Base-by-base conservation (phyloP, 768 basidiomycete species). In the Rickenella mellea region DNA sequence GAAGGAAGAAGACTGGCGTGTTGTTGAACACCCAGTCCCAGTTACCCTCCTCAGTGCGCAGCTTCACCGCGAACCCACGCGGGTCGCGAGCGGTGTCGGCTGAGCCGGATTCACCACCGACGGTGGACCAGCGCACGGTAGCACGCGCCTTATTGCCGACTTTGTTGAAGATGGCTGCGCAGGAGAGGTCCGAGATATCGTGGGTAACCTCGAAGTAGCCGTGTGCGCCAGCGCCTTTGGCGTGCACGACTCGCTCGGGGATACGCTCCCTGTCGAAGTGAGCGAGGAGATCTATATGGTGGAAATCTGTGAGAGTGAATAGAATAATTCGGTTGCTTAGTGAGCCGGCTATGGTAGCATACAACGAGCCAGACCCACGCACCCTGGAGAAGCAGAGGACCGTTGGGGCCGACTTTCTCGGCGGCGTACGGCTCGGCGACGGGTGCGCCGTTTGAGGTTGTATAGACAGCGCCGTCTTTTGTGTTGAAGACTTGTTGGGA, bases 261-360 rank as follows among this genome's bases (percentile, higher is more conserved):
- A 98, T 94, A 59, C 94, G 84, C 64, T 96, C 92, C 46, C 88
- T 81, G 60, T 89, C 87, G 54, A 93, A 92, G 68, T 94, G 92
- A 12, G 88, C 81, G 48, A 98, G 78, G 38, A 84, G 69, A 64
- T 91, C 89, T 56, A 93, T 82, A 63, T 86, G 79, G 62, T 88
- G 82, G 68, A 89, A 90, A 60, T 91, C 87, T 85, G 42, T 22
- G 14, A 39, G n/a, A 24, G 30, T 12, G 36, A 40, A 47, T 43
- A 46, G 42, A 49, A 56, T 30, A 60, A 45, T 22, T 35, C 20
- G 32, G 10, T 12, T 20, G 14, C 17, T 27, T 43, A 41, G 21
- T 20, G 32, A 25, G 11, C 12, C 12, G 29, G 2, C 5, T 10
- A 14, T 9, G 26, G n/a, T 20, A 6, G 21, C 17, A 27, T 21